Evolutionary conservation across 805 yeast genomes (phyloP).

Genomic region (Cyberlindnera maclurae): DNA sequence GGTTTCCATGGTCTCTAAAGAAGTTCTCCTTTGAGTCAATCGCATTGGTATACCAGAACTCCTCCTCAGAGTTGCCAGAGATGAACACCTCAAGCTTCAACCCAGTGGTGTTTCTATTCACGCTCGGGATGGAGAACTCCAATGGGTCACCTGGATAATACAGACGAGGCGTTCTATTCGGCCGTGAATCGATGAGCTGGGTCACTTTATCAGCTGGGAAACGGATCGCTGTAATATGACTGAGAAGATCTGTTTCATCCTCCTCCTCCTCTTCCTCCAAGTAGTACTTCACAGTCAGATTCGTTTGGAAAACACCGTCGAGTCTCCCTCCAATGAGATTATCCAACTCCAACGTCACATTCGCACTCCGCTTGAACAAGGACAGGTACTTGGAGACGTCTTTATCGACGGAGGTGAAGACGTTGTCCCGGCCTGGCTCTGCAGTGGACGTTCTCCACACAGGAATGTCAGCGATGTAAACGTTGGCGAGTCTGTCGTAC

Average conservation of each 20-base stretch:
- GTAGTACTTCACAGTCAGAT: slow-evolving; percentile 46
- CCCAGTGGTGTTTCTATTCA: slow-evolving; percentile 49
- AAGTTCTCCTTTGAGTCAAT: slow-evolving; percentile 38
- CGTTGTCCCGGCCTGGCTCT: slow-evolving; percentile 55
- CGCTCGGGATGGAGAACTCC: slow-evolving; percentile 33
- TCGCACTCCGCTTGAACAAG: slow-evolving; percentile 39
- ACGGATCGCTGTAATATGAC: slow-evolving; percentile 16
- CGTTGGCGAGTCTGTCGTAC: slow-evolving; percentile 58
- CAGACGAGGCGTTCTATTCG: slow-evolving; percentile 36
- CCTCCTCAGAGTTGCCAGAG: slow-evolving; percentile 75
- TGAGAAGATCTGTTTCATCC: slow-evolving; percentile 3
- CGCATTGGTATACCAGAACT: slow-evolving; percentile 71
- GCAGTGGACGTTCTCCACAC: slow-evolving; percentile 84
- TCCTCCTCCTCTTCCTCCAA: slow-evolving; percentile 22
- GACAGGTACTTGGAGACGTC: slow-evolving; percentile 54
- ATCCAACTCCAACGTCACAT: slow-evolving; percentile 54
- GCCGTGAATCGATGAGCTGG: slow-evolving; percentile 10
- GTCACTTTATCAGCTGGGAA: slow-evolving; percentile 17
- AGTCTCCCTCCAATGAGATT: slow-evolving; percentile 48
- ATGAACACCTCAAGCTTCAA: slow-evolving; percentile 48
- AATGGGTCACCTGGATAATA: slow-evolving; percentile 38
- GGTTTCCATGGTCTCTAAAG: slow-evolving; percentile 34
- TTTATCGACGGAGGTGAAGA: slow-evolving; percentile 45
- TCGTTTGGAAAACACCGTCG: slow-evolving; percentile 54
- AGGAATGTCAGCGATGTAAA: slow-evolving; percentile 55